phyloP scores from a whole-genome alignment of 2,329 filamentous ascomycete genomes.

The Blumeria graminis region DNA sequence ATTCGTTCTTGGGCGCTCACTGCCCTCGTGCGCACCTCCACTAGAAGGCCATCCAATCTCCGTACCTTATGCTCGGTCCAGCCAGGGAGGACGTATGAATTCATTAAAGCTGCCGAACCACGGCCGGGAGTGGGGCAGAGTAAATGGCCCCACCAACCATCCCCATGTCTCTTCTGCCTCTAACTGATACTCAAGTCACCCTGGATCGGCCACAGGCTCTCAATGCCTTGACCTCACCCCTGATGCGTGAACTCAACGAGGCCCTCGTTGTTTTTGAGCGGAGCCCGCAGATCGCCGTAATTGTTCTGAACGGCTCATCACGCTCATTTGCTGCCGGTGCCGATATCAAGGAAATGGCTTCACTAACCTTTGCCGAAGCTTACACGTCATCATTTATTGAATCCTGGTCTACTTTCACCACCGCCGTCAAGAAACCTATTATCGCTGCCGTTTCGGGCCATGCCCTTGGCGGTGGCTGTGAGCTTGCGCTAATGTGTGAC shows the following conservation, averaged over 20 bases:
- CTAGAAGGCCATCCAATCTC: no score
- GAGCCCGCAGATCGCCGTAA: conserved; percentile 44
- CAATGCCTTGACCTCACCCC: conserved; percentile 76
- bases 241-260: conserved; percentile 73
- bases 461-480: conserved; percentile 83
- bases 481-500: conserved; percentile 94
- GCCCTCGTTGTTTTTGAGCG: conserved; percentile 48
- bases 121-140: conserved; percentile 78
- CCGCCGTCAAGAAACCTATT: conserved; percentile 72
- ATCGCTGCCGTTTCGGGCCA: conserved; percentile 88
- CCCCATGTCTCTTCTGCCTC: conserved; percentile 1
- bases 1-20: no score
- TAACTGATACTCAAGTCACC: conserved; percentile 36
- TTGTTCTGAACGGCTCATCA: conserved; percentile 69
- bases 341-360: conserved; percentile 98
- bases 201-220: conserved; percentile 85
- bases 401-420: conserved; percentile 70
- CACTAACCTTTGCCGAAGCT: conserved; percentile 66
- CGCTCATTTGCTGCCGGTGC: conserved; percentile 88
- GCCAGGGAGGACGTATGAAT: conserved; percentile 36
- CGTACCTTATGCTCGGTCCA: conserved; percentile 8
- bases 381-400: conserved; percentile 89
- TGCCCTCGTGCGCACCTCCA: no score
- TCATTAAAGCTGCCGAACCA: conserved; percentile 59
- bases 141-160: conserved; percentile 18